Evolutionary conservation across 1,284 basidiomycete species (phyloP), one percentile per base, ranked within the genome.

Genomic region (Leccinum angustisporum): DNA sequence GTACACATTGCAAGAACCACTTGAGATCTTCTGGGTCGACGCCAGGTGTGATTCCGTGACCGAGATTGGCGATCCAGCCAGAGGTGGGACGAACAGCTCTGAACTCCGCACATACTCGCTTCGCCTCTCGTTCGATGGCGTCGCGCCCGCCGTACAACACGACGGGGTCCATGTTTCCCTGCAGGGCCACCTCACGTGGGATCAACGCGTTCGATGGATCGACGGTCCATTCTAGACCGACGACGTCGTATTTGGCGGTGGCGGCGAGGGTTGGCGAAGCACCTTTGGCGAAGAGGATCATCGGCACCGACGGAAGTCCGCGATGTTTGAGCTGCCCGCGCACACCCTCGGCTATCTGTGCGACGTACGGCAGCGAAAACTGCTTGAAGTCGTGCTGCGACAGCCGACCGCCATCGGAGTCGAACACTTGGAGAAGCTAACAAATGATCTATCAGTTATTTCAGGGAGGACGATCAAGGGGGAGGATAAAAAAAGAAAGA

Each of bases 1-100:
- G 92, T 48, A 97, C 86, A 71, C 94, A 94, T 76, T 97, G 85
- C 65, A 97, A 85, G 81, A 96, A 97, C 86, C 88, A 96, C 58
- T 83, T 81, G 77, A 96, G 81, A 76, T 96, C 93, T 63, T 96
- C 94, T 34, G 94, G 91, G 73, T 96, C 88, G 18, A 97, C 94
- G n/a, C 87, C 90, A n/a, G 95, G 95, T 10, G 94, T 96, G 68
- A 99, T 97, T 4, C 97, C 97, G 76, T 99, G 97, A 2, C 97
- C 97, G 36, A 99, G 79, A 77, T 99, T 99, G 30, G 92, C 92
- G 71, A 99, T 98, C 94, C 95, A 97, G 7, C 86, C 90, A 57
- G 81, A 81, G 10, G 79, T 66, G 54, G 82, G 78, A 5, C 83
- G 84, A 62, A 77, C 81, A 11, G 76, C 73, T 51, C 84, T 83